A percentile compares a stretch with the other conserved stretches of the same genome.
phyloP scores from a whole-genome alignment of 2,329 filamentous ascomycete species.

The Fusarium nurragi region DNA sequence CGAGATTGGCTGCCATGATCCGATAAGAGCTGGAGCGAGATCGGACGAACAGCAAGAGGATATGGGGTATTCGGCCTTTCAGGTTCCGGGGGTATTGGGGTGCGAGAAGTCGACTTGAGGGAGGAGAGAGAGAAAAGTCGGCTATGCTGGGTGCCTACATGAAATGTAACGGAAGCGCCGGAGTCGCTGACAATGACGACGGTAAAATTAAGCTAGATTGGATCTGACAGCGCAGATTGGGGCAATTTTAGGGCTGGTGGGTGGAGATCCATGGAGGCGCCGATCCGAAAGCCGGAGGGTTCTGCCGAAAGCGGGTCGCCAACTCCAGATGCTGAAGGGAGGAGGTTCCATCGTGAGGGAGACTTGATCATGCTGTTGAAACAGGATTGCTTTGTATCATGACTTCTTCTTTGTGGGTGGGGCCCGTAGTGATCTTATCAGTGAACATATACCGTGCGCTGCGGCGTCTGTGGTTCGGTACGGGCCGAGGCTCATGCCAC shows the following conservation, averaged over 20 bases:
- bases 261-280: conserved; percentile 5
- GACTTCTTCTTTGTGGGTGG: background rate
- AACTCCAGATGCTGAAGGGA: background rate
- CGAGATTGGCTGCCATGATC: conserved; percentile 43
- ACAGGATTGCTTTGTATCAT: background rate
- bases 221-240: conserved; percentile 23
- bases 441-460: background rate
- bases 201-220: conserved; percentile 22
- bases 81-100: conserved; percentile 2
- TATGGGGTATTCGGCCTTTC: conserved; percentile 12
- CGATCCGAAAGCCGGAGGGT: conserved; percentile 7
- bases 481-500: conserved; percentile 28
- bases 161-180: conserved; percentile 38
- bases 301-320: conserved; percentile 27
- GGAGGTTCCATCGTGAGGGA: background rate
- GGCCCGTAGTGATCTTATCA: background rate
- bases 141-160: conserved; percentile 3
- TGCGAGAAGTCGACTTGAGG: background rate
- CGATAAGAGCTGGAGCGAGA: background rate
- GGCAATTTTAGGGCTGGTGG: conserved; percentile 18
- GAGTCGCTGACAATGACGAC: conserved; percentile 32
- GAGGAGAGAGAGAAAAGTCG: conserved; percentile 4
- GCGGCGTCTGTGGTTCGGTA: conserved; percentile 2
- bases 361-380: background rate
- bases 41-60: background rate